A percentile compares a stretch with the other conserved stretches of the same genome.
These are phyloP conservation scores for Aspergillus alliaceus DNA, from an alignment of 2,329 filamentous ascomycete genomes.

Conservation along the genomic window DNA sequence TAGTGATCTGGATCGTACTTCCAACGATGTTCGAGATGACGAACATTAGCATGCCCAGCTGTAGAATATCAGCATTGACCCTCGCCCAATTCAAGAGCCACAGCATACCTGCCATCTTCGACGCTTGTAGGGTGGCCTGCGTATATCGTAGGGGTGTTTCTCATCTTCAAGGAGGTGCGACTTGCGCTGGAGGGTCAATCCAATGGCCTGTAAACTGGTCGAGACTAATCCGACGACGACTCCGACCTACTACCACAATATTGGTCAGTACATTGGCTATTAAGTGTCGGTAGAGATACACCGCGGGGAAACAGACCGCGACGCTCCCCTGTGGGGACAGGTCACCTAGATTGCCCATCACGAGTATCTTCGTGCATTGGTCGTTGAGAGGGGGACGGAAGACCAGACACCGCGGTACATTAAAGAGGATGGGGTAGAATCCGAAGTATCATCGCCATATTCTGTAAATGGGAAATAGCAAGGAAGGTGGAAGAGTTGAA, in stretches of 20 bases:
- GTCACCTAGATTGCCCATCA: slow-evolving; percentile 71
- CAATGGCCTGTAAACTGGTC: slow-evolving; percentile 91
- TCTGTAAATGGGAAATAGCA: not conserved
- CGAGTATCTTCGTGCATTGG: slow-evolving; percentile 38
- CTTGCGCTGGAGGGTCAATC: slow-evolving; percentile 93
- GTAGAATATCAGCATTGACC: slow-evolving; percentile 19
- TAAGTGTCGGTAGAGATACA: not conserved
- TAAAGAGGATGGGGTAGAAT: slow-evolving; percentile 9
- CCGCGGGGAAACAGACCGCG: slow-evolving; percentile 56
- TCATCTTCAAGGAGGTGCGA: slow-evolving; percentile 98
- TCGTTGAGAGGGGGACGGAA: slow-evolving; percentile 15
- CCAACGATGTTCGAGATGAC: slow-evolving; percentile 90
- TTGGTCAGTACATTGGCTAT: slow-evolving; percentile 16
- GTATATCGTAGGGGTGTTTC: slow-evolving; percentile 74
- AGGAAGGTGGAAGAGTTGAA: not conserved
- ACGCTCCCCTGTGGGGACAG: slow-evolving; percentile 77
- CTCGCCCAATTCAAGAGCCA: slow-evolving; percentile 6
- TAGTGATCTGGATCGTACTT: slow-evolving; percentile 96
- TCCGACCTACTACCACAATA: slow-evolving; percentile 63
- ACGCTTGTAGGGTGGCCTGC: slow-evolving; percentile 83
- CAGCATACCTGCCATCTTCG: slow-evolving; percentile 77
- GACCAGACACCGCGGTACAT: slow-evolving; percentile 12
- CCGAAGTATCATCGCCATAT: slow-evolving; percentile 9
- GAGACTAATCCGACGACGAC: slow-evolving; percentile 91
- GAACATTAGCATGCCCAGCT: slow-evolving; percentile 93